Conservation (phyloP, 371 early-diverging fungal genomes). For the Smittium culicis region DNA sequence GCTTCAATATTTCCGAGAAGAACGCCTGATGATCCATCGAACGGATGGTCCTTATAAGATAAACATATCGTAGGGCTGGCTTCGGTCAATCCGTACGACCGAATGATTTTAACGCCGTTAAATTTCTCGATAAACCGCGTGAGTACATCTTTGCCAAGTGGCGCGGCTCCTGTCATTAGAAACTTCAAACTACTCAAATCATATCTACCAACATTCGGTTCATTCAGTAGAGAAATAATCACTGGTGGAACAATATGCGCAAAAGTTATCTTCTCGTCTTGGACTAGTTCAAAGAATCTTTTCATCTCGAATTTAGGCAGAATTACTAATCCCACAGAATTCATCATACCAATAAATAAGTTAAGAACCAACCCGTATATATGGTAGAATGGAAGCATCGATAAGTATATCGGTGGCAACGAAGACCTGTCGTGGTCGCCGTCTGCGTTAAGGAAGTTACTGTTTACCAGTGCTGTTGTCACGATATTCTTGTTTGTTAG, state of each 20-base stretch:
- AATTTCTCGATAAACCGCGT: constrained; percentile 11
- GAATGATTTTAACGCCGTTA: constrained; percentile 15
- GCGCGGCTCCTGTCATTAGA: constrained; percentile 71
- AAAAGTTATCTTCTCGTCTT: constrained; percentile 47
- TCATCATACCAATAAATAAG: constrained; percentile 14
- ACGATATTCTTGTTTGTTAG: constrained; percentile 66
- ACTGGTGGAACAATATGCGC: constrained; percentile 72
- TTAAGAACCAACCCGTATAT: constrained; percentile 43
- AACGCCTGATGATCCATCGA: constrained; percentile 34
- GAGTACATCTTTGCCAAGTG: constrained; percentile 38
- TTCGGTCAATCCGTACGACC: constrained; percentile 58
- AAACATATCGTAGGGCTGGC: constrained; percentile 36
- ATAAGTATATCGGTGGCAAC: background rate
- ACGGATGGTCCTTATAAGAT: constrained; percentile 22
- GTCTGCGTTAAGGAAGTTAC: constrained; percentile 17
- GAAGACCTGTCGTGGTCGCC: constrained; percentile 9
- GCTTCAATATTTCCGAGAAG: constrained; percentile 53
- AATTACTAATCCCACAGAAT: constrained; percentile 24
- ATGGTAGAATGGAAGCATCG: constrained; percentile 53
- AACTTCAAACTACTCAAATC: constrained; percentile 46
- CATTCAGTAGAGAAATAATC: constrained; percentile 47
- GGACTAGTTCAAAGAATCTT: constrained; percentile 44
- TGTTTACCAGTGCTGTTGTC: constrained; percentile 42
- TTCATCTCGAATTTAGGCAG: constrained; percentile 46
- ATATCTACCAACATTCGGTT: constrained; percentile 49